A percentile compares a stretch with the other conserved stretches of the same genome.
Evolutionary conservation across 1,139 yeast genomes (phyloP).

Genomic region (Tardiomyces depauwii): DNA sequence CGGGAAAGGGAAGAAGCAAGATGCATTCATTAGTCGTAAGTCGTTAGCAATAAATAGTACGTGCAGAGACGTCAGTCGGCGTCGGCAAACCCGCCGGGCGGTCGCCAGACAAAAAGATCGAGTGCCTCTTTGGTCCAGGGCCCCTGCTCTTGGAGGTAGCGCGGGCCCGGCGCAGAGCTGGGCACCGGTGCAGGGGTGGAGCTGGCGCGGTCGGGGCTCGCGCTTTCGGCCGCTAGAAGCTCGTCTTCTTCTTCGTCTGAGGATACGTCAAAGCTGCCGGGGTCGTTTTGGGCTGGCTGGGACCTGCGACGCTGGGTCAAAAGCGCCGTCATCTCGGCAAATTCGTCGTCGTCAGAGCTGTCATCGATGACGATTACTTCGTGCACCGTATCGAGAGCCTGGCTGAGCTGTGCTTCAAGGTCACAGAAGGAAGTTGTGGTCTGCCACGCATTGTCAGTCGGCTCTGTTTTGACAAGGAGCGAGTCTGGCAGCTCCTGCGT

Average conservation of each 20-base stretch:
- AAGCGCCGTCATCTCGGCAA: neutral
- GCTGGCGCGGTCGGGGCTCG: no score
- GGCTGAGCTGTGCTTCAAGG: slow-evolving; percentile 1
- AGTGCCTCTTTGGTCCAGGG: neutral
- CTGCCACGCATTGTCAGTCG: neutral
- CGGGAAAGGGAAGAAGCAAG: no score
- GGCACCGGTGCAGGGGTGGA: no score
- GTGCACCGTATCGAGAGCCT: neutral
- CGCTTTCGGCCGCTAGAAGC: neutral
- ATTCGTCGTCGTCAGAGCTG: neutral
- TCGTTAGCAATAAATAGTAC: no score
- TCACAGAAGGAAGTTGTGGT: neutral
- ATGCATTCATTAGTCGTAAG: no score
- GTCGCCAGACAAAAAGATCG: neutral
- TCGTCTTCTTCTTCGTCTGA: neutral
- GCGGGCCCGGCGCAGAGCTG: no score
- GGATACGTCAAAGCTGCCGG: neutral
- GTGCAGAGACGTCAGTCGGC: no score
- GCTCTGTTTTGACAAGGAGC: neutral
- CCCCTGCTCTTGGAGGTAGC: neutral
- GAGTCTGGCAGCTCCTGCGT: no score
- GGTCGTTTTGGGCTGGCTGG: neutral
- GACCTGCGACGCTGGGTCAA: neutral
- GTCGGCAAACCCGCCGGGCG: neutral
- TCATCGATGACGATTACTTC: neutral